phyloP scores from a whole-genome alignment of 495 filamentous ascomycete genomes.

The Penicillium flavigenum region DNA sequence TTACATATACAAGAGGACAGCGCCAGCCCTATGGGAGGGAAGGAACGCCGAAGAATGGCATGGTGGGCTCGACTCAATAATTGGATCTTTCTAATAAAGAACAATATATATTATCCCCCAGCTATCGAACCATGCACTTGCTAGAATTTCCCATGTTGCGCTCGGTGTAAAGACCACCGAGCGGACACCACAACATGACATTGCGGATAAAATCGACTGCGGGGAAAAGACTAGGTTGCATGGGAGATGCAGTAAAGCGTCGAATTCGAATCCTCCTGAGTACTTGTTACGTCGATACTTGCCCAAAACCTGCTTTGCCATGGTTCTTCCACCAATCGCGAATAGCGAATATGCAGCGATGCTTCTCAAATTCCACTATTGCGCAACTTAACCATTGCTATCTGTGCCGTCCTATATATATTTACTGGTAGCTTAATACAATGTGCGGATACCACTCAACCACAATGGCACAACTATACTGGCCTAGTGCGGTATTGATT shows the following conservation, averaged over 20 bases:
- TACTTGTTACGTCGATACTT: conserved; percentile 22
- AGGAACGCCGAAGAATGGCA: conserved; percentile 3
- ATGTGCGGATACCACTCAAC: too few species aligned
- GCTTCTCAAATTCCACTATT: background rate
- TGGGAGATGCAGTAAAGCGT: background rate
- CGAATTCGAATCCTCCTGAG: conserved; percentile 11
- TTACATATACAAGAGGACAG: conserved; percentile 4
- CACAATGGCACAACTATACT: conserved; percentile 21
- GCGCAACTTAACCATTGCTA: background rate
- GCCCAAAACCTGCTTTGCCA: conserved; percentile 7
- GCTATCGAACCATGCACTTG: background rate
- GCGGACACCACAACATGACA: background rate
- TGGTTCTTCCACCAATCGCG: conserved; percentile 26
- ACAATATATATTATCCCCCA: background rate
- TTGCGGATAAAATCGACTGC: conserved; percentile 15
- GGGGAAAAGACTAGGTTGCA: conserved; percentile 6
- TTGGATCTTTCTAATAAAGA: background rate
- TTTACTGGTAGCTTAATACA: too few species aligned
- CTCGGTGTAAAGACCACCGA: conserved; percentile 21
- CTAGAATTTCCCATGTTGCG: background rate
- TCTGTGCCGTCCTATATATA: too few species aligned
- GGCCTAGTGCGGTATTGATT: conserved; percentile 17
- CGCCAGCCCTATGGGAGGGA: background rate
- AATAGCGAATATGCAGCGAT: background rate
- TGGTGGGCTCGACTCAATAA: background rate